A percentile compares a stretch with the other conserved stretches of the same genome.
These are phyloP conservation scores for Inga oerstediana DNA, from an alignment of 306 rosid species.

Conservation along the genomic window DNA sequence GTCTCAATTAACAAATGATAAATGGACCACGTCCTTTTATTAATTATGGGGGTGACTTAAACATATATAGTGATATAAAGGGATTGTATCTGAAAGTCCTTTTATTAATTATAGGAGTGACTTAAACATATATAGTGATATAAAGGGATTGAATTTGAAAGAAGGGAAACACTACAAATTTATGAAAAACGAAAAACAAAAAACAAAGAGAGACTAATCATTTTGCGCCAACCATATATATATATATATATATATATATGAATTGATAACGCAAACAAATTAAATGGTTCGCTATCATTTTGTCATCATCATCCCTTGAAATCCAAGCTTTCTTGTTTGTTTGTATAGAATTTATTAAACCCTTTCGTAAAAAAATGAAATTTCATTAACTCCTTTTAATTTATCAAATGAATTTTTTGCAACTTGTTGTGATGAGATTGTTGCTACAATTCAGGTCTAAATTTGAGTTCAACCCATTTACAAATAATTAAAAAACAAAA, in stretches of 20 bases:
- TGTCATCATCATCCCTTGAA: conserved; percentile 59
- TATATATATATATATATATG: background rate
- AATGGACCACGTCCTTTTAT: no score
- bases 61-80: background rate
- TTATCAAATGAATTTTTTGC: background rate
- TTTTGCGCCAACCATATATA: conserved; percentile 36
- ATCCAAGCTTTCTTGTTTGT: conserved; percentile 63
- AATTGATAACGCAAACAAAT: conserved; percentile 37
- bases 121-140: background rate
- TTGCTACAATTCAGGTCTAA: background rate
- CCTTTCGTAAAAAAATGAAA: background rate
- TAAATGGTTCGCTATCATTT: conserved; percentile 58
- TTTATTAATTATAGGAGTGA: background rate
- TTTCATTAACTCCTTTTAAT: background rate
- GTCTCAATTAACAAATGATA: no score
- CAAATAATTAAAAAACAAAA: background rate
- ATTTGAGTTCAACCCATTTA: background rate
- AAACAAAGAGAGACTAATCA: conserved; percentile 46
- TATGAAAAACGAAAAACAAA: background rate
- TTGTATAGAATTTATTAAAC: background rate
- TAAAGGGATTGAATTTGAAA: background rate
- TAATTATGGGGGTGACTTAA: background rate
- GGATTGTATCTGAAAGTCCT: background rate
- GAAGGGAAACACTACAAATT: conserved; percentile 33
- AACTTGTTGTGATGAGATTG: background rate